Base-by-base conservation (phyloP, 208 protist genomes). In the Angomonas ambiguus region DNA sequence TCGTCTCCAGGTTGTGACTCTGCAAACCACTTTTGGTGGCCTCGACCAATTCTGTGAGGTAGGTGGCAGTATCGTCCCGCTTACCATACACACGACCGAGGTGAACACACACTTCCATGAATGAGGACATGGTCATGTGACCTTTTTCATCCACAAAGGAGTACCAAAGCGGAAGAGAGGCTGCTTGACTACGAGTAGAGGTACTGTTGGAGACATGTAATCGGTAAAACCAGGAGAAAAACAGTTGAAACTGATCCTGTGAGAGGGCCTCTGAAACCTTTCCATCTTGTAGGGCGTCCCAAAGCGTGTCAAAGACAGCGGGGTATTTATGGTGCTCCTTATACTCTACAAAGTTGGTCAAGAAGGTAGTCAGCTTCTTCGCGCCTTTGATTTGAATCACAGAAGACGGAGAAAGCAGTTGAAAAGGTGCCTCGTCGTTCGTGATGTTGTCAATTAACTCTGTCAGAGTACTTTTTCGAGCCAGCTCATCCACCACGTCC, bases 211-310 rank as follows among this genome's bases (percentile, higher is more conserved):
- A 33, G 38, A 92, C 91, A 68, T 88, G 72, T 24, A 80, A 65
- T 0, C 70, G 38, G 65, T 85, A 79, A 49, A 96, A 88, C 85
- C 87, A 96, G 24, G 71, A 53, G 58, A 91, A 84, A 62, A 93
- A 93, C 13, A 80, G 28, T 49, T 74, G 72, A 58, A 96, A 96
- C 64, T 81, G 69, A 10, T 71, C 48, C 3, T 84, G 34, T 10
- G 65, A 71, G 20, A 81, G 55, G n/a, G 20, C 38, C 31, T 11
- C 27, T 2, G 58, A 22, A 18, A 45, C 18, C 45, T 35, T 58
- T 30, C 66, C 59, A 30, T 79, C 69, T 4, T 73, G 20, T 16
- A 72, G 35, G 22, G 72, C 38, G 2, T 38, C 11, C 76, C 80
- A 89, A 18, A 96, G 74, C 10, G 34, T 74, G 51, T 82, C 69